Evolutionary conservation across 768 basidiomycete genomes (phyloP), one percentile per base, ranked within the genome.

Genomic region (Lyophyllum atratum): DNA sequence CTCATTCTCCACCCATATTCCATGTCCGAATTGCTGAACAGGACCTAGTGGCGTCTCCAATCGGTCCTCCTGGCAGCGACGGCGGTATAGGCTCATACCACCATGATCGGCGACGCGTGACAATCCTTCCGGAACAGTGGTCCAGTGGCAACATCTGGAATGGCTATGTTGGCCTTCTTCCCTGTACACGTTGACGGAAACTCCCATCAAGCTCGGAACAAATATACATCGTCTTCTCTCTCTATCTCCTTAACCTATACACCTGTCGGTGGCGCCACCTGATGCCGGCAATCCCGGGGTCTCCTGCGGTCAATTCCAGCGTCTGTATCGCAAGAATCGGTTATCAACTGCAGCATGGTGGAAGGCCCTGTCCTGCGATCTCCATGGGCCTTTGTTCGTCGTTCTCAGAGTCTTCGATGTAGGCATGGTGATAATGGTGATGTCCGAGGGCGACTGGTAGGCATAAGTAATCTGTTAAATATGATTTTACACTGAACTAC

Each of bases 381-480:
- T 54, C 56, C 56, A 52, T 52, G 42, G 34, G 45, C 37, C 17
- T 49, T 28, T 26, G 39, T 24, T 52, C 44, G 3, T 43, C 25
- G 33, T 19, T 22, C 22, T 34, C 45, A n/a, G 31, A 29, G 33
- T 28, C 40, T 43, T 50, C 43, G 31, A 52, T 52, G 51, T 58
- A 58, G 56, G 56, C 45, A 52, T 58, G 56, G 51, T 52, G 44
- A 52, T 43, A 58, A 53, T 42, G n/a, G 42, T 28, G 39, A 53
- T 58, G 25, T 47, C 50, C 49, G 42, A 48, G 37, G 33, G 40
- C 24, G n/a, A 49, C 28, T 40, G 9, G 10, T 37, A 48, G 54
- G n/a, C 21, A 42, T 12, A 43, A 37, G 34, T 9, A 37, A 49
- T 48, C 29, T 49, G 33, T 48, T 37, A 29, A 28, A 17, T 17